Evolutionary conservation across 176 grass and related monocot species (phyloP).

Genomic region (Rhynchospora pubera): DNA sequence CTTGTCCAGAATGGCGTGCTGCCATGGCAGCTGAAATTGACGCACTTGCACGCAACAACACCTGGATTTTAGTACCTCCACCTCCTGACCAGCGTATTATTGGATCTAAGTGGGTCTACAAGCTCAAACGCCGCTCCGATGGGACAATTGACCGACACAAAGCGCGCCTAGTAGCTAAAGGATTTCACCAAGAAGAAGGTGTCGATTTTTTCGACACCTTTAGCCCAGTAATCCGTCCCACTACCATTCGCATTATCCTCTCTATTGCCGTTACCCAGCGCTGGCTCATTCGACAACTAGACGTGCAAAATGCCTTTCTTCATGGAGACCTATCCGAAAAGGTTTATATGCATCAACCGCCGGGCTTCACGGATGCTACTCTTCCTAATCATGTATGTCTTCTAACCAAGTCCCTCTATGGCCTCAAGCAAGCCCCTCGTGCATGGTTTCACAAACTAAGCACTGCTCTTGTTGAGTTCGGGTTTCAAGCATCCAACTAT

Average conservation of each 20-base stretch:
- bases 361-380: background rate
- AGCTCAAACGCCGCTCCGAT: background rate
- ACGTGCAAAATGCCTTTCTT: too few relatives aligned
- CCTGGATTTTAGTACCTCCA: background rate
- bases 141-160: background rate
- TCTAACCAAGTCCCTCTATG: background rate
- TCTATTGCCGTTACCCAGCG: too few relatives aligned
- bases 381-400: background rate
- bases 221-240: too few relatives aligned
- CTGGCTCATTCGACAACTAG: too few relatives aligned
- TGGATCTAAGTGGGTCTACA: background rate
- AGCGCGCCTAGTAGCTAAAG: background rate
- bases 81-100: too few relatives aligned
- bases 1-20: background rate
- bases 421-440: too few relatives aligned
- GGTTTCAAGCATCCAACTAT: background rate
- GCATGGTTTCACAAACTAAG: background rate
- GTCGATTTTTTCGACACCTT: background rate
- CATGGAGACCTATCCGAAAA: too few relatives aligned
- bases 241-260: too few relatives aligned
- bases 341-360: too few relatives aligned
- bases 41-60: background rate
- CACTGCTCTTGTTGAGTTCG: background rate
- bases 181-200: background rate
- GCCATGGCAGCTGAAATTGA: background rate